Conservation (phyloP, 2,329 filamentous ascomycete species). For the Monilinia fructigena region DNA sequence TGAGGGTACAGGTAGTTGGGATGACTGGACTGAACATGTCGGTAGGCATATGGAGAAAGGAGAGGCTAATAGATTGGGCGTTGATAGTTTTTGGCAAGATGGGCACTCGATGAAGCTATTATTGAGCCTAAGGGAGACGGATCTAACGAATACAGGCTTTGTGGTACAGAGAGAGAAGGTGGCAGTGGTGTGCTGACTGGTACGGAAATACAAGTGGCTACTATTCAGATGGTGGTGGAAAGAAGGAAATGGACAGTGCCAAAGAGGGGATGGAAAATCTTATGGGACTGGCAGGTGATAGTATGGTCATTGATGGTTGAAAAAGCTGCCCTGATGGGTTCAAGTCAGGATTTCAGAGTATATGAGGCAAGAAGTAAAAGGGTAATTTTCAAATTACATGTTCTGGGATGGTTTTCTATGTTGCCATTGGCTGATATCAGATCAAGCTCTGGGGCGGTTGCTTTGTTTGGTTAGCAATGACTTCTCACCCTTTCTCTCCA, state of each 20-base stretch:
- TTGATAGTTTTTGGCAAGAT: constrained; percentile 58
- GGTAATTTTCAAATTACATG: constrained; percentile 7
- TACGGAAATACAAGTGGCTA: constrained; percentile 36
- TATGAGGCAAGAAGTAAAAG: constrained; percentile 1
- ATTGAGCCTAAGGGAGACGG: constrained; percentile 58
- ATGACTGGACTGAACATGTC: constrained; percentile 89
- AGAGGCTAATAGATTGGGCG: constrained; percentile 56
- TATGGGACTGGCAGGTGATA: constrained; percentile 18
- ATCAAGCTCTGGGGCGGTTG: constrained; percentile 8
- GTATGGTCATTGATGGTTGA: constrained; percentile 23
- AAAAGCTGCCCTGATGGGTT: background rate
- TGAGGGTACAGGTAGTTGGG: constrained; percentile 73
- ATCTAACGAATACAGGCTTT: constrained; percentile 51
- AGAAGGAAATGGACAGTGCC: constrained; percentile 20
- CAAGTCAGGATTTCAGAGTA: background rate
- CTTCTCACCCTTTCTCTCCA: background rate
- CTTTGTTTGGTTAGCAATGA: constrained; percentile 15
- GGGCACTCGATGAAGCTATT: constrained; percentile 63
- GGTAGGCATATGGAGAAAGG: constrained; percentile 83
- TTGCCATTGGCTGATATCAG: constrained; percentile 10
- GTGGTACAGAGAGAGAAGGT: constrained; percentile 44
- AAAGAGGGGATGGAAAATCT: constrained; percentile 18
- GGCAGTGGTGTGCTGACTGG: constrained; percentile 1
- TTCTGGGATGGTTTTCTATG: constrained; percentile 8
- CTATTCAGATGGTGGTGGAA: constrained; percentile 37